Evolutionary conservation across 2,329 filamentous ascomycete species (phyloP).

Genomic region (Diplocarpon mali): DNA sequence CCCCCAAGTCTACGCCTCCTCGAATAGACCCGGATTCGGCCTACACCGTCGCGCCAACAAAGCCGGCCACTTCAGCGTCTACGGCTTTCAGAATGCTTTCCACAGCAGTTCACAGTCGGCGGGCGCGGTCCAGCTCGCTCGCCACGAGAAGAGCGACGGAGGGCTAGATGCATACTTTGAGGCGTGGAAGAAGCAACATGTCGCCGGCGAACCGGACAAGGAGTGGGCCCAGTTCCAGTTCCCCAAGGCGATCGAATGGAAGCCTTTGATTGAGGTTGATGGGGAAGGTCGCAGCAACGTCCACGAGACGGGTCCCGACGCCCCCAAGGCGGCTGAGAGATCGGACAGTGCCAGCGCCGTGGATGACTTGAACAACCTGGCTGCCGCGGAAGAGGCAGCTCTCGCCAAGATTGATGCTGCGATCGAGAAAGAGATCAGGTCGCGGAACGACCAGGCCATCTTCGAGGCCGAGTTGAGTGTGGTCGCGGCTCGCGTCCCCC

Average conservation of each 20-base stretch:
- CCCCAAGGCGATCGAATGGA: conserved; percentile 82
- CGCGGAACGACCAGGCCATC: conserved; percentile 34
- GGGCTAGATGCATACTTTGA: conserved; percentile 86
- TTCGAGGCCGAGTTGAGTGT: conserved; percentile 26
- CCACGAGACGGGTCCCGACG: conserved; percentile 7
- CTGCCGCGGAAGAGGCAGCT: conserved; percentile 42
- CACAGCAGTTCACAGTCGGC: conserved; percentile 36
- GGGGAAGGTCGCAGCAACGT: conserved; percentile 14
- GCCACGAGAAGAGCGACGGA: conserved; percentile 45
- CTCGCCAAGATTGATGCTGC: conserved; percentile 78
- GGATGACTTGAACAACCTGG: conserved; percentile 26
- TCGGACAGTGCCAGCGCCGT: conserved; percentile 23
- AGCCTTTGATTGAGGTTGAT: conserved; percentile 36
- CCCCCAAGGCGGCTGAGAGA: conserved; percentile 16
- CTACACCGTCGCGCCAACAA: conserved; percentile 39
- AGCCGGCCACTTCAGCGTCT: conserved; percentile 36
- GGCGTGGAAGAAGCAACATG: conserved; percentile 71
- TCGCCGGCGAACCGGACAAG: conserved; percentile 53
- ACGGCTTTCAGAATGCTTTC: conserved; percentile 70
- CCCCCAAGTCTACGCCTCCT: conserved; percentile 65
- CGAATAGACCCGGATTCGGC: conserved; percentile 52
- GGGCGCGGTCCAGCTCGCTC: conserved; percentile 41
- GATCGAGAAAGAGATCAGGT: conserved; percentile 62
- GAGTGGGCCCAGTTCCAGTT: conserved; percentile 93
- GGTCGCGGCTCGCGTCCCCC: conserved; percentile 23